Base-by-base conservation (phyloP, 148 eudicot genomes). In the Fagopyrum tataricum region DNA sequence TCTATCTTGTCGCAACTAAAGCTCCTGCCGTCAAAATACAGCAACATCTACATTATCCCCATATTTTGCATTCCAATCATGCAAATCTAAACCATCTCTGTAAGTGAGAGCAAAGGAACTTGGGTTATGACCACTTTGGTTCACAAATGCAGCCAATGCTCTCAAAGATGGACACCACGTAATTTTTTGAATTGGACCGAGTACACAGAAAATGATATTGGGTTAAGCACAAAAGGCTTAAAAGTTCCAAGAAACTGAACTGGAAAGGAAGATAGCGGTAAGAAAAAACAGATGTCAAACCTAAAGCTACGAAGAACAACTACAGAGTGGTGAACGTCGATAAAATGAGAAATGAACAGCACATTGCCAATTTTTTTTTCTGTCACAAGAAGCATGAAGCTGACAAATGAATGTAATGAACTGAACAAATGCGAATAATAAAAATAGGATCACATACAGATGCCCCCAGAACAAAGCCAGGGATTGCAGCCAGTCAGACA, bases 381-480 rank as follows among this genome's bases (percentile, higher is more conserved):
- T 59, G 37, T 59, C 37, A 7, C 39, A 59, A 24, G 39, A 37
- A 59, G 14, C 37, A 59, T 59, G 26, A 59, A 59, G 37, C 66
- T 26, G 64, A 26, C 42, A 31, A 6, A 26, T 62, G 41, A 31
- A 62, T 11, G 68, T 62, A 62, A 31, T 31, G 37, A 31, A 31
- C 37, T 31, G 37, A 62, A 31, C 13, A 26, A 62, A 62, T 11
- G 1, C 31, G 4, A 26, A 64, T 64, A 14, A 59, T 2, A 4
- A 26, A 4, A 43, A 72, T 24, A 44, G 49, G 71, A 77, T 55
- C 68, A 85, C 99, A 73, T 92, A 96, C 99, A 96, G 79, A 85
- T 92, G 99, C 75, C 99, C 99, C 99, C 99, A 96, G 84, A 96
- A 96, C 48, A 93, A 92, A 53, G 99, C 99, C 84, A 96, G 77